Evolutionary conservation across 176 grass and related monocot species (phyloP).

Genomic region (Musa schizocarpa): DNA sequence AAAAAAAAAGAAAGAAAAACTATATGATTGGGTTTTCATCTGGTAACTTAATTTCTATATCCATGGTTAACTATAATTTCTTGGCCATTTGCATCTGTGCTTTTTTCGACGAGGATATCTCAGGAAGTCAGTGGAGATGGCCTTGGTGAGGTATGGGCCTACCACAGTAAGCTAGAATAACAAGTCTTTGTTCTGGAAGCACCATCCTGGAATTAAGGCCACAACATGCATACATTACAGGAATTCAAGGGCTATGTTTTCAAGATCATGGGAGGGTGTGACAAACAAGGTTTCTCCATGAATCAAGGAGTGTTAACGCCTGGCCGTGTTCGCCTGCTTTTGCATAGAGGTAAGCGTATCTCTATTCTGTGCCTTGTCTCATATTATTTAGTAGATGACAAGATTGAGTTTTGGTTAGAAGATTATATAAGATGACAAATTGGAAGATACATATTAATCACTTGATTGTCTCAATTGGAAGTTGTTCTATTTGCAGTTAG

Average conservation of each 20-base stretch:
- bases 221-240: background rate
- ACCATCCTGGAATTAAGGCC: background rate
- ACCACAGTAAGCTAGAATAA: too few species aligned
- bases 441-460: too few species aligned
- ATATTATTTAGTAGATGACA: background rate
- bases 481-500: background rate
- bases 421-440: background rate
- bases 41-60: background rate
- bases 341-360: slow-evolving; percentile 7
- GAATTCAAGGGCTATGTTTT: slow-evolving; percentile 29
- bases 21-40: background rate
- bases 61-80: background rate
- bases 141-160: slow-evolving; percentile 3
- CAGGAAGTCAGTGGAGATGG: slow-evolving; percentile 14
- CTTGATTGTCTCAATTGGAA: background rate
- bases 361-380: background rate
- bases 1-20: too few species aligned
- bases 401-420: background rate
- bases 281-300: slow-evolving; percentile 26
- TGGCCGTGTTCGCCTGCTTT: slow-evolving; percentile 13
- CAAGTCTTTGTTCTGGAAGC: background rate
- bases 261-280: slow-evolving; percentile 28
- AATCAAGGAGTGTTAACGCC: slow-evolving; percentile 25
- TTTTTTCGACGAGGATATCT: slow-evolving; percentile 5
- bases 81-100: background rate